phyloP scores from a whole-genome alignment of 768 basidiomycete species.

The Macrolepiota dolichaula region DNA sequence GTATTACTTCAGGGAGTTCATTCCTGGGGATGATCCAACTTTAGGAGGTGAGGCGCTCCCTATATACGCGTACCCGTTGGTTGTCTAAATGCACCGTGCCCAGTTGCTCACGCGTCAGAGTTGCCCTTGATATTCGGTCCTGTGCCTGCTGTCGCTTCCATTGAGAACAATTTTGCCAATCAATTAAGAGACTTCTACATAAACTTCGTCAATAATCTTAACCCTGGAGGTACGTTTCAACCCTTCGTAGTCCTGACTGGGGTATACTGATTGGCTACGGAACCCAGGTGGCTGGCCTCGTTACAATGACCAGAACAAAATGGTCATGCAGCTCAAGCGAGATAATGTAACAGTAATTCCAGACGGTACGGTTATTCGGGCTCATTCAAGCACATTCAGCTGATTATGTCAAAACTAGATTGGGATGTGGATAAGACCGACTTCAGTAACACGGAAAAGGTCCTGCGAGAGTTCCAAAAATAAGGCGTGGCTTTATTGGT shows the following conservation, averaged over 20 bases:
- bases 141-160: constrained; percentile 30
- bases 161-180: constrained; percentile 44
- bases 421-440: constrained; percentile 35
- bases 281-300: constrained; percentile 43
- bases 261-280: neutral
- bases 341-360: constrained; percentile 51
- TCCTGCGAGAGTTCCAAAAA: constrained; percentile 46
- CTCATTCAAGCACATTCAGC: neutral
- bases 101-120: constrained; percentile 51
- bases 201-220: constrained; percentile 52
- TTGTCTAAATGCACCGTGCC: neutral
- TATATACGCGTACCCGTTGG: neutral
- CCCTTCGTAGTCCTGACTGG: neutral
- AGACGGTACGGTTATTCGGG: constrained; percentile 36
- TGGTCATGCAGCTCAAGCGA: constrained; percentile 48
- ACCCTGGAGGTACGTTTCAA: constrained; percentile 45
- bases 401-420: constrained; percentile 25
- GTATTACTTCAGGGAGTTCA: constrained; percentile 55
- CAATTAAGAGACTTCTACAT: constrained; percentile 51
- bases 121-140: constrained; percentile 47
- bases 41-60: constrained; percentile 38
- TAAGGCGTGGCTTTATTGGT: constrained; percentile 12
- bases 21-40: constrained; percentile 47
- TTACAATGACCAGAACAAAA: constrained; percentile 30
- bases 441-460: constrained; percentile 37